Base-by-base conservation (phyloP, 2,329 filamentous ascomycete species). In the Aspergillus ustus region DNA sequence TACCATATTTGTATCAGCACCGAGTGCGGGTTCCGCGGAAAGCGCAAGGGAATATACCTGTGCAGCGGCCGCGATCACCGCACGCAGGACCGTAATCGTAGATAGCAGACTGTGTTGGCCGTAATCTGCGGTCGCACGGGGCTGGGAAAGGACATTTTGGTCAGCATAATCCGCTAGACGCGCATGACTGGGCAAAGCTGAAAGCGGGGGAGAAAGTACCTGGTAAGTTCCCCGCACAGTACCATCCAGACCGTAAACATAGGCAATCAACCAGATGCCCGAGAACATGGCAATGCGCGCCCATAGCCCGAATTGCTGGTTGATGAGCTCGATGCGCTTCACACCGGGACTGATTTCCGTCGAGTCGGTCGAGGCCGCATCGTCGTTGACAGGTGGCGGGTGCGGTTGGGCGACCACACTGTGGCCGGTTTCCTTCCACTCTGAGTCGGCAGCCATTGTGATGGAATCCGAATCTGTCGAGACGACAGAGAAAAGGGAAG, bases 241-340 rank as follows among this genome's bases (percentile, higher is more conserved):
- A 25, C 84, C 84, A 64, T 89, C 86, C 22, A 89, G 78, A 2
- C 85, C 84, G 70, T 89, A 90, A 37, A 82, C 85, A 71, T 89
- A 90, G 11, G 87, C 84, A 57, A 89, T 77, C 34, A 90, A 72
- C 71, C 90, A 89, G 64, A 89, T 79, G 25, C 86, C 80, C 9
- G 84, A 69, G 73, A 89, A 89, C 31, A 60, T 29, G 44, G 31
- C 43, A 43, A 60, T 31, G 22, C 57, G 57, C 13, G 44, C 52
- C 11, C 22, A 60, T 20, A 61, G 37, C 3, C 34, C 46, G 37
- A 62, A 37, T 25, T 62, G 60, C 22, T 34, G 34, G 45, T 49
- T 59, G 46, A 62, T 59, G 25, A 62, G 40, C 45, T 62, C 60
- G 40, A 62, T 62, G 25, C 60, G 60, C 45, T 43, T 62, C 25